These are phyloP conservation scores for Didymella lethalis DNA, from an alignment of 2,329 filamentous ascomycete species.

Conservation along the genomic window DNA sequence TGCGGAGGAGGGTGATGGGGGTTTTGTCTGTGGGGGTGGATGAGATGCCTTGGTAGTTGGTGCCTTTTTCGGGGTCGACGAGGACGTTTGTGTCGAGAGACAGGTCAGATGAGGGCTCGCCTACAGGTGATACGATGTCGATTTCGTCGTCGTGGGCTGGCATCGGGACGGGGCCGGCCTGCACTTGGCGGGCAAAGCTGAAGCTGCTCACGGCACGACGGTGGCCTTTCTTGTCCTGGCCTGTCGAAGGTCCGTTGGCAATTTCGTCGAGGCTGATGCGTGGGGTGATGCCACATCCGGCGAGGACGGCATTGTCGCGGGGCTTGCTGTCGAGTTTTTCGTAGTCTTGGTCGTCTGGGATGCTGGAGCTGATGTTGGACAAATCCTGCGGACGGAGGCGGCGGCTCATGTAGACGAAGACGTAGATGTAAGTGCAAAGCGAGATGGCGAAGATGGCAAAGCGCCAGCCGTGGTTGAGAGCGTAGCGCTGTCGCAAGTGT, in stretches of 20 bases:
- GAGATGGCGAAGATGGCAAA: slow-evolving; percentile 54
- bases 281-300: slow-evolving; percentile 15
- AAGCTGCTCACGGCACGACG: slow-evolving; percentile 15
- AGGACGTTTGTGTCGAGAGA: neutral
- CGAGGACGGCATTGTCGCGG: slow-evolving; percentile 14
- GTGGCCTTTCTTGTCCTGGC: neutral
- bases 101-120: neutral
- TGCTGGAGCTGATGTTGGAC: slow-evolving; percentile 12
- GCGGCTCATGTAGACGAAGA: slow-evolving; percentile 50
- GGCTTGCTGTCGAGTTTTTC: neutral
- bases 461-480: slow-evolving; percentile 57
- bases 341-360: slow-evolving; percentile 4
- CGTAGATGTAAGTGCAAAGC: slow-evolving; percentile 54
- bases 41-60: neutral
- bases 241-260: neutral
- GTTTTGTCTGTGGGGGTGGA: neutral
- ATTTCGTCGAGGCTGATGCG: slow-evolving; percentile 6
- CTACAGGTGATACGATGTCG: neutral
- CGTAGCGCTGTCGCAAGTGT: slow-evolving; percentile 54
- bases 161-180: neutral
- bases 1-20: neutral
- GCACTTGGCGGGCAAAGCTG: slow-evolving; percentile 8
- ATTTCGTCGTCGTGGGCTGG: neutral
- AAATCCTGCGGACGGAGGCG: slow-evolving; percentile 21
- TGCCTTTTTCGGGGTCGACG: slow-evolving; percentile 12